Evolutionary conservation across 768 basidiomycete genomes (phyloP).

Genomic region (Trametes villosa): DNA sequence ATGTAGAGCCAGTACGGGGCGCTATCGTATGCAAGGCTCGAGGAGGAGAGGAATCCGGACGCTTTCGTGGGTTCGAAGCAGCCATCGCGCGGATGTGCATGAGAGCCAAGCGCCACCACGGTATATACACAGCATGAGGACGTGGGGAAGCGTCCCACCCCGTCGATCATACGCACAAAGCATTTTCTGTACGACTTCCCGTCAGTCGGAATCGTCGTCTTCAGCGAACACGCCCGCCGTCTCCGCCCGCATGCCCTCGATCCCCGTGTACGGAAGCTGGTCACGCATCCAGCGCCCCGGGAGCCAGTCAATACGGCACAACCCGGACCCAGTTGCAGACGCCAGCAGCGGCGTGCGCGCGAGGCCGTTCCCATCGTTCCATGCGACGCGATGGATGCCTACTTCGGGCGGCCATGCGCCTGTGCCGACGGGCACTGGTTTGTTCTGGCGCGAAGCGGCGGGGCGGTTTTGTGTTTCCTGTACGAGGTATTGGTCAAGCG

Average conservation of each 20-base stretch:
- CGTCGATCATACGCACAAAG: too few species aligned
- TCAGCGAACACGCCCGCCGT: conserved; percentile 32
- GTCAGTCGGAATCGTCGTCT: conserved; percentile 34
- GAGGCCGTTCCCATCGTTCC: conserved; percentile 81
- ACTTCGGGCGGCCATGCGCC: conserved; percentile 84
- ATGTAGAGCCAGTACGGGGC: too few species aligned
- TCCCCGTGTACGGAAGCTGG: conserved; percentile 65
- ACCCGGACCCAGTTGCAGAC: conserved; percentile 80
- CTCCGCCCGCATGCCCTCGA: conserved; percentile 67
- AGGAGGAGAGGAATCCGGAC: too few species aligned
- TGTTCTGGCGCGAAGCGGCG: conserved; percentile 43
- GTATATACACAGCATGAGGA: too few species aligned
- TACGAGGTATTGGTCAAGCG: neutral
- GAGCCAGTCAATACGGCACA: conserved; percentile 85
- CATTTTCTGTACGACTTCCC: too few species aligned
- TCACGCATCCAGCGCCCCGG: conserved; percentile 75
- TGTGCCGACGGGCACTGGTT: conserved; percentile 45
- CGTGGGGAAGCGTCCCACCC: too few species aligned
- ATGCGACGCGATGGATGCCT: conserved; percentile 74
- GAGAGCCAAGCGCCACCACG: too few species aligned
- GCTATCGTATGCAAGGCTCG: too few species aligned
- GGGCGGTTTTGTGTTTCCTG: conserved; percentile 58
- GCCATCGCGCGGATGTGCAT: too few species aligned
- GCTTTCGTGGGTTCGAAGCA: too few species aligned
- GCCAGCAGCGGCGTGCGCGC: conserved; percentile 63